Percentiles rank a stretch among this genome's conserved stretches.
Conservation (phyloP, 139 green algal genomes). For the Picochlorum sp. region DNA sequence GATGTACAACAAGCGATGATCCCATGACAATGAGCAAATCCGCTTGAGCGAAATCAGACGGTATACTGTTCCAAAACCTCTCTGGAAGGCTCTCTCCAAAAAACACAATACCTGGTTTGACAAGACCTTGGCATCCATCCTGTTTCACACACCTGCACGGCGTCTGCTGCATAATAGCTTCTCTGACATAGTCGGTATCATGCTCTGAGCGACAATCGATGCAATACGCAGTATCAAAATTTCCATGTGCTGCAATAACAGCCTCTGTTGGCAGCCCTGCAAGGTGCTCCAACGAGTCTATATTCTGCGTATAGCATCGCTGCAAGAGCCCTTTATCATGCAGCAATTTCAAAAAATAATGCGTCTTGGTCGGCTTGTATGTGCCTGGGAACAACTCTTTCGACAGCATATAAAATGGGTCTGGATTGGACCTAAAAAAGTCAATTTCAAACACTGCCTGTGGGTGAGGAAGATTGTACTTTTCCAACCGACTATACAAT, state of each 20-base stretch:
- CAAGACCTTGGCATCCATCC: constrained; percentile 45
- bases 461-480: constrained; percentile 55
- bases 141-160: constrained; percentile 19
- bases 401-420: constrained; percentile 64
- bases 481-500: constrained; percentile 56
- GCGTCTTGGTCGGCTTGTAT: constrained; percentile 62
- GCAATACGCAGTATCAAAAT: constrained; percentile 70
- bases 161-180: constrained; percentile 24
- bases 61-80: constrained; percentile 45
- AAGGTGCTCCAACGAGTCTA: constrained; percentile 61
- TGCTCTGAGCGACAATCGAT: constrained; percentile 38
- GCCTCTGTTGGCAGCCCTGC: constrained; percentile 45
- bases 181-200: constrained; percentile 33
- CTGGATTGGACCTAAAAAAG: constrained; percentile 56
- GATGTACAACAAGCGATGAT: constrained; percentile 41
- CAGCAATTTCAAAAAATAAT: constrained; percentile 75
- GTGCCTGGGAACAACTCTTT: constrained; percentile 64
- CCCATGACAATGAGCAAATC: constrained; percentile 85
- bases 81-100: constrained; percentile 74
- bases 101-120: constrained; percentile 87
- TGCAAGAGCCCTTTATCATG: constrained; percentile 75
- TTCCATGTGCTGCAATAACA: constrained; percentile 77
- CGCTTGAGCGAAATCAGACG: constrained; percentile 28
- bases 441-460: constrained; percentile 61
- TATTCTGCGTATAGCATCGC: constrained; percentile 74